phyloP scores from a whole-genome alignment of 371 early-diverging fungal genomes.

The Saksenaea oblongispora region DNA sequence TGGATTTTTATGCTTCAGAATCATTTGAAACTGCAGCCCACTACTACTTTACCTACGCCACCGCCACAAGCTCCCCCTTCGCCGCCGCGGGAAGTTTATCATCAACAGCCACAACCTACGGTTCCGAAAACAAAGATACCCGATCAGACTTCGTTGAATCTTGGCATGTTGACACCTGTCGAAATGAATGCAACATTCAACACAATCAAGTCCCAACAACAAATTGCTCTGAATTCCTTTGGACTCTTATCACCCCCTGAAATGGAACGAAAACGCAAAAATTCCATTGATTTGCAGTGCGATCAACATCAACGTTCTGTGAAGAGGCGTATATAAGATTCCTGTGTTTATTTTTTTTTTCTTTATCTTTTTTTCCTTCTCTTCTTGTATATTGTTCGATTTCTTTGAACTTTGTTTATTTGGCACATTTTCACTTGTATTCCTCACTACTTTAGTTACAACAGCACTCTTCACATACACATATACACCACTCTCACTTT shows the following conservation, averaged over 20 bases:
- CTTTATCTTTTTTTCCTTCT: not conserved
- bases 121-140: slow-evolving; percentile 2
- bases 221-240: not conserved
- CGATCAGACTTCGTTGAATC: not conserved
- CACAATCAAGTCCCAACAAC: not conserved
- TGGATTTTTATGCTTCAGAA: slow-evolving; percentile 37
- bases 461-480: not conserved
- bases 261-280: not conserved
- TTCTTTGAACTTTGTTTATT: not conserved
- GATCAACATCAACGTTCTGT: not conserved
- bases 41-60: not conserved
- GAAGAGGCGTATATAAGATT: slow-evolving; percentile 1
- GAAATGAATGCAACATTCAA: not conserved
- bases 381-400: slow-evolving; percentile 3
- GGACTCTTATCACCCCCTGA: slow-evolving; percentile 1
- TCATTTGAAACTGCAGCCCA: slow-evolving; percentile 27
- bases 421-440: not conserved
- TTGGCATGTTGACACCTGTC: slow-evolving; percentile 3
- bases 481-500: not conserved
- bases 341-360: not conserved
- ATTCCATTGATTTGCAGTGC: not conserved
- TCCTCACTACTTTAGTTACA: not conserved
- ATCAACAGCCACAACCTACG: not conserved
- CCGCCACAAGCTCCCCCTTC: slow-evolving; percentile 14
- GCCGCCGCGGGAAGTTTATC: not conserved